These are phyloP conservation scores for Lichtheimia ramosa DNA, from an alignment of 371 early-diverging fungal genomes.

Conservation along the genomic window DNA sequence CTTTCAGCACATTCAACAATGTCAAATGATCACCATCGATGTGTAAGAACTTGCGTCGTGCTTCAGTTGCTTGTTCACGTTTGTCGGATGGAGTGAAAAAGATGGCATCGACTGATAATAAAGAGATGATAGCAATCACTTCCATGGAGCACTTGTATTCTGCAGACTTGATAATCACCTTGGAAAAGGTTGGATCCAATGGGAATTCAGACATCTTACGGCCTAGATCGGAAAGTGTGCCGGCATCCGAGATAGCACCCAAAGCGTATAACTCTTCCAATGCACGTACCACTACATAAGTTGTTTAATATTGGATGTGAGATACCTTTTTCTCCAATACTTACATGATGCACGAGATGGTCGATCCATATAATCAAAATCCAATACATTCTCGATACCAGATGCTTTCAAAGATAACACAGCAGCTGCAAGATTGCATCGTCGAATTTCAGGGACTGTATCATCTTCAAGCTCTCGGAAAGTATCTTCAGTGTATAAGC, in stretches of 20 bases:
- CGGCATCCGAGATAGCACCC: constrained; percentile 84
- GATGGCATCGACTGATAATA: constrained; percentile 89
- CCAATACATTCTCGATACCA: constrained; percentile 84
- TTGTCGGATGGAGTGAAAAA: constrained; percentile 87
- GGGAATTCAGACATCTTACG: constrained; percentile 92
- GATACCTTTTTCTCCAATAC: constrained; percentile 1
- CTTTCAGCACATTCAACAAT: constrained; percentile 78
- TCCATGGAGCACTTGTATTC: constrained; percentile 78
- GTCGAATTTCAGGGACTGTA: constrained; percentile 91
- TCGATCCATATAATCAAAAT: constrained; percentile 95
- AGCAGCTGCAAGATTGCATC: constrained; percentile 88
- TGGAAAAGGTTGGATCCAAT: constrained; percentile 88
- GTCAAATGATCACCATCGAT: constrained; percentile 93
- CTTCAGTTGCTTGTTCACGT: constrained; percentile 83
- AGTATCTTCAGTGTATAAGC: constrained; percentile 91
- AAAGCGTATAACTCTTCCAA: constrained; percentile 88
- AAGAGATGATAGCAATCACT: constrained; percentile 82
- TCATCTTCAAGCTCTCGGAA: constrained; percentile 81
- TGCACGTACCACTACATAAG: constrained; percentile 66
- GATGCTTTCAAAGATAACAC: constrained; percentile 87
- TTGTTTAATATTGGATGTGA: background rate
- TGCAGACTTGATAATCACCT: constrained; percentile 83
- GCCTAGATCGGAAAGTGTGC: constrained; percentile 83
- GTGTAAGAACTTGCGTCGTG: constrained; percentile 71
- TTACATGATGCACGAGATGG: constrained; percentile 74